Evolutionary conservation across 1,284 basidiomycete species (phyloP).

Genomic region (Apiotrichum domesticum): DNA sequence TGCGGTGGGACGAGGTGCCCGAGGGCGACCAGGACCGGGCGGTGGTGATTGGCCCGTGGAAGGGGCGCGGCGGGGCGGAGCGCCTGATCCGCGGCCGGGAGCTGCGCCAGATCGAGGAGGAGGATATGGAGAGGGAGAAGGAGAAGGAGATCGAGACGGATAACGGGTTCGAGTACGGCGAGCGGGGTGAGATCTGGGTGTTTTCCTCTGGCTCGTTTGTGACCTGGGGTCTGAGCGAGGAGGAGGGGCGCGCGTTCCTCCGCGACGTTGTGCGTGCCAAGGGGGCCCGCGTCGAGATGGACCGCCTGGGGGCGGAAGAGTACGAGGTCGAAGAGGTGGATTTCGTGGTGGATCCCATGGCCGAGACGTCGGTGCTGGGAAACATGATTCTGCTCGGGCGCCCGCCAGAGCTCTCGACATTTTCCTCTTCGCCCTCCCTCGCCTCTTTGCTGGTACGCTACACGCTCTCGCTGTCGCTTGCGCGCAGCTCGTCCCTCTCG

Average conservation of each 20-base stretch:
- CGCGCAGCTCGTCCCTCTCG: constrained; percentile 75
- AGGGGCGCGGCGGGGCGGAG: constrained; percentile 41
- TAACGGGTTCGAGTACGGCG: constrained; percentile 49
- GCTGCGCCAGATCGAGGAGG: constrained; percentile 12
- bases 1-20: constrained; percentile 44
- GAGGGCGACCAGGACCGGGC: constrained; percentile 43
- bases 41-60: constrained; percentile 45
- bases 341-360: constrained; percentile 77
- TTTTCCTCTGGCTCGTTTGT: constrained; percentile 80
- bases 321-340: constrained; percentile 82
- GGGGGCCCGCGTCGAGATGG: constrained; percentile 57
- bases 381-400: constrained; percentile 83
- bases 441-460: constrained; percentile 69
- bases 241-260: constrained; percentile 65
- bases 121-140: constrained; percentile 14
- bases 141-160: constrained; percentile 18
- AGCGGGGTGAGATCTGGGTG: constrained; percentile 77
- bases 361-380: constrained; percentile 77
- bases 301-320: constrained; percentile 54
- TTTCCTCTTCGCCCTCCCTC: constrained; percentile 41
- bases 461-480: constrained; percentile 80
- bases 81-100: constrained; percentile 37
- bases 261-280: constrained; percentile 55
- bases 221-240: constrained; percentile 78
- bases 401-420: constrained; percentile 50